Evolutionary conservation across 2,329 filamentous ascomycete species (phyloP), one percentile per base, ranked within the genome.

Genomic region (Ophiostoma novo-ulmi): DNA sequence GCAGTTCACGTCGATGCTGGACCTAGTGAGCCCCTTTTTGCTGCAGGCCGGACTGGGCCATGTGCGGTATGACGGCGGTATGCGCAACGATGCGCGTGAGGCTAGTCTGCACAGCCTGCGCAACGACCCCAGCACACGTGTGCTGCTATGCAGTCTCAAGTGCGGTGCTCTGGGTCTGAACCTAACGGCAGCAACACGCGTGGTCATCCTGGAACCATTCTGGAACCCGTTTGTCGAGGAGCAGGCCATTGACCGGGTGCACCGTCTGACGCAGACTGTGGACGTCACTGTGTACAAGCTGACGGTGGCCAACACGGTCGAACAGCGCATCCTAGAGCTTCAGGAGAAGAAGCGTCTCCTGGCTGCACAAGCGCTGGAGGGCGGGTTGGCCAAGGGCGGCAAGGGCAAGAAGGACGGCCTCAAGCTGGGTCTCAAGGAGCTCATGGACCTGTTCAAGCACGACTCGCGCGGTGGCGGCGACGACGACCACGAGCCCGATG

Each of bases 191-290:
- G 95, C 95, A 11, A 95, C 91, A 73, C 87, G 95, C 22, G 95
- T 99, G 3, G 89, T 99, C 69, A 97, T 99, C 75, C 84, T 99
- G 63, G 95, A 99, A 80, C 95, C 95, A 0, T 99, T 99, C 80
- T 99, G 95, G 95, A 99, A 99, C 79, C 95, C 93, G 38, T 99
- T 99, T 77, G 93, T 99, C 44, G 95, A 99, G 82, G 95, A 99
- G 79, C 95, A 99, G 83, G 95, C 95, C 67, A 99, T 99, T 75
- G 95, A 99, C 80, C 93, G 95, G 70, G 95, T 99, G 36, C 95
- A 99, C 78, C 93, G 95, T n/a, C 89, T 99, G 69, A 98, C 97
- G 58, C 95, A 99, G 80, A 97, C 93, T 1, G 86, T 94, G 58
- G 94, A 98, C 77, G 95, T 99, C 44, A 88, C 94, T 70, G 93